Percentiles rank a stretch among this genome's conserved stretches.
These are phyloP conservation scores for Phytophthora rubi DNA, from an alignment of 352 stramenopile genomes.

Conservation along the genomic window DNA sequence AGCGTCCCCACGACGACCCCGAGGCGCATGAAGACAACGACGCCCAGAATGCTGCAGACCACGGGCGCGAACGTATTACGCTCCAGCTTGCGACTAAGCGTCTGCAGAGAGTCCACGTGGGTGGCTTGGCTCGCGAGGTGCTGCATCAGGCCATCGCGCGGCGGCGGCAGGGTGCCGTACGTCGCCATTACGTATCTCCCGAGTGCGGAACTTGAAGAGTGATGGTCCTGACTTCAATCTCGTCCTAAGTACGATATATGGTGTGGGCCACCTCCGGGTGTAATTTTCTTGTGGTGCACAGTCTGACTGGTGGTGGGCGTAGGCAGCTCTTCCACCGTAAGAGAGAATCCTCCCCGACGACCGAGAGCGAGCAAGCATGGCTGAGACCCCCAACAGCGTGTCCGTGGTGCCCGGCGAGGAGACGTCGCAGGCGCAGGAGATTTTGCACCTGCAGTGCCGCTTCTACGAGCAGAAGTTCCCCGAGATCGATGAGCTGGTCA, in stretches of 20 bases:
- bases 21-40: slow-evolving; percentile 64
- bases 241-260: slow-evolving; percentile 11
- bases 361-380: slow-evolving; percentile 27
- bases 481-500: slow-evolving; percentile 98
- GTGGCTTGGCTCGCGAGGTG: slow-evolving; percentile 14
- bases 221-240: slow-evolving; percentile 33
- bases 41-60: slow-evolving; percentile 60
- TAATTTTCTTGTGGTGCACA: slow-evolving; percentile 24
- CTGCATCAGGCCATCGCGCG: slow-evolving; percentile 4
- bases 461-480: slow-evolving; percentile 95
- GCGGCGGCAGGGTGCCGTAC: slow-evolving; percentile 16
- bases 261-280: slow-evolving; percentile 4
- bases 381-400: slow-evolving; percentile 29
- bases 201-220: slow-evolving; percentile 11
- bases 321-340: slow-evolving; percentile 13
- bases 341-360: slow-evolving; percentile 28
- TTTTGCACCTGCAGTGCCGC: slow-evolving; percentile 84
- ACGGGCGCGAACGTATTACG: slow-evolving; percentile 53
- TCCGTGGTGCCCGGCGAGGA: slow-evolving; percentile 46
- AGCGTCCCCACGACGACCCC: slow-evolving; percentile 47
- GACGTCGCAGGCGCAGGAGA: slow-evolving; percentile 61
- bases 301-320: slow-evolving; percentile 17
- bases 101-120: slow-evolving; percentile 11
- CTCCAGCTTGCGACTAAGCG: slow-evolving; percentile 31
- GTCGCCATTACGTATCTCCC: neutral